A percentile compares a stretch with the other conserved stretches of the same genome.
Evolutionary conservation across 2,329 filamentous ascomycete genomes (phyloP).

Genomic region (Penicillium sp.): DNA sequence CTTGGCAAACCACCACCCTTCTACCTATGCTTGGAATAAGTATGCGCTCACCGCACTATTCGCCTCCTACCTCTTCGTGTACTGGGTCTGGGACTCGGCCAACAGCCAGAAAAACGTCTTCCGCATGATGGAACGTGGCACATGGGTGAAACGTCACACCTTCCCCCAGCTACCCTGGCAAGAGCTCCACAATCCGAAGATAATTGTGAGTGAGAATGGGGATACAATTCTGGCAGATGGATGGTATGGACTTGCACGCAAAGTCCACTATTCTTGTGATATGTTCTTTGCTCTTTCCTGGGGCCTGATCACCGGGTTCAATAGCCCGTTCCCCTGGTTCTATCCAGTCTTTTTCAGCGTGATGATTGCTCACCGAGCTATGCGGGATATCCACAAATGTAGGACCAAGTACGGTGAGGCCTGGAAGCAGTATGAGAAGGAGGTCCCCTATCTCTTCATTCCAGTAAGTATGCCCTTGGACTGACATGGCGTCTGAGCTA

Average conservation of each 20-base stretch:
- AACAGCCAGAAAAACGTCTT: conserved; percentile 94
- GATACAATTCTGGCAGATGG: conserved; percentile 79
- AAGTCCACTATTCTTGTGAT: conserved; percentile 79
- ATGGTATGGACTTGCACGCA: conserved; percentile 79
- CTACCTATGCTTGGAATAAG: conserved; percentile 73
- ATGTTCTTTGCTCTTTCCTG: conserved; percentile 74
- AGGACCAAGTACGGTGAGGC: conserved; percentile 75
- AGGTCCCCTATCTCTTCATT: conserved; percentile 81
- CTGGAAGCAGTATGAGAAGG: conserved; percentile 77
- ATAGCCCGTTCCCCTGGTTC: conserved; percentile 83
- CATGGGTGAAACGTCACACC: conserved; percentile 66
- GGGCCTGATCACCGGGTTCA: conserved; percentile 77
- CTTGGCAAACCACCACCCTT: conserved; percentile 77
- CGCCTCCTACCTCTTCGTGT: conserved; percentile 73
- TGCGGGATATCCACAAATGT: conserved; percentile 73
- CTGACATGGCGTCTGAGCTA: neutral
- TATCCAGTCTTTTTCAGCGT: conserved; percentile 76
- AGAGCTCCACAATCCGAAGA: conserved; percentile 74
- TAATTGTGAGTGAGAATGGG: conserved; percentile 70
- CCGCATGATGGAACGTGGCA: conserved; percentile 74
- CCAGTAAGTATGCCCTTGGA: conserved; percentile 53
- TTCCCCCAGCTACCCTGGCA: conserved; percentile 90
- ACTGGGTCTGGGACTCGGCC: conserved; percentile 89
- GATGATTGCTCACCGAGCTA: conserved; percentile 79
- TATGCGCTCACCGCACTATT: conserved; percentile 65